Conservation (phyloP, 176 grass and related monocot genomes). For the Oryza coarctata region DNA sequence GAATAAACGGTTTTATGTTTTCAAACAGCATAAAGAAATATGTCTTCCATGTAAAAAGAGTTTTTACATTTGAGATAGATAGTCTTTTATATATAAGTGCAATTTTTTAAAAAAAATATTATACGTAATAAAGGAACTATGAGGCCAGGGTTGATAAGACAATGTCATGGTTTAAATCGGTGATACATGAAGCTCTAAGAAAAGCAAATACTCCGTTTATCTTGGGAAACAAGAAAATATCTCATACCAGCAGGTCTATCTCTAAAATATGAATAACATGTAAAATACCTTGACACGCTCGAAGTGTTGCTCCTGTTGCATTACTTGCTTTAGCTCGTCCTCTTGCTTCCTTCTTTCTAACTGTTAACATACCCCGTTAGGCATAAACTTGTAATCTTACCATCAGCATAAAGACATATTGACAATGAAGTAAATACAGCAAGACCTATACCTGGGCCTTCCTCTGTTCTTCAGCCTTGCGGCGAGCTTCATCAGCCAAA, state of each 20-base stretch:
- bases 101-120: neutral
- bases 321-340: conserved; percentile 93
- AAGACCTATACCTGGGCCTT: conserved; percentile 71
- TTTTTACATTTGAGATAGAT: neutral
- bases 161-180: neutral
- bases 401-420: neutral
- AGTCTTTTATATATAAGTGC: neutral
- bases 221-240: neutral
- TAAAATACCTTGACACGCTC: conserved; percentile 90
- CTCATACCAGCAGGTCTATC: neutral
- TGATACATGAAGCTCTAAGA: neutral
- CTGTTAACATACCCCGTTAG: conserved; percentile 47
- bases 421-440: conserved; percentile 9
- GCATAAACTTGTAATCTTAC: neutral
- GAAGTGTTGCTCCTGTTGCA: conserved; percentile 86
- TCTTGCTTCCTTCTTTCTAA: conserved; percentile 92
- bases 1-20: neutral
- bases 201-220: neutral
- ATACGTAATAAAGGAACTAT: neutral
- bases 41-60: neutral
- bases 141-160: neutral
- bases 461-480: conserved; percentile 88
- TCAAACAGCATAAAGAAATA: neutral
- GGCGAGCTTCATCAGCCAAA: conserved; percentile 89
- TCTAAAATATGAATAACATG: neutral